A percentile compares a stretch with the other conserved stretches of the same genome.
These are phyloP conservation scores for Brassica hybrid DNA, from an alignment of 441 rosid species.

Conservation along the genomic window DNA sequence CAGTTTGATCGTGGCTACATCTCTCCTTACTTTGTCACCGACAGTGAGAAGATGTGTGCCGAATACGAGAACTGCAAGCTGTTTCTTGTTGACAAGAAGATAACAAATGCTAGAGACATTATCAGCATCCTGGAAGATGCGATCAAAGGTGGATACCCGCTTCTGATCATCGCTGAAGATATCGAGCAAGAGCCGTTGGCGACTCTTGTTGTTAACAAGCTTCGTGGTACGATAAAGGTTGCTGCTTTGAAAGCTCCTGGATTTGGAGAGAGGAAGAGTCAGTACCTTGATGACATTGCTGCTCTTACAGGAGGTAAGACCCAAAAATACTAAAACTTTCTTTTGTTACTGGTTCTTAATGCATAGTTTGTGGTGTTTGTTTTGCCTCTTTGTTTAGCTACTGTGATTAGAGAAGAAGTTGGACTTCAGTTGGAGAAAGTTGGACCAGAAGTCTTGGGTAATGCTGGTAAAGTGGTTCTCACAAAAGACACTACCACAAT, in stretches of 20 bases:
- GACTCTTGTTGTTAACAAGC: conserved; percentile 91
- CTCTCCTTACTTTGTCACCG: neutral
- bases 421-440: conserved; percentile 90
- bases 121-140: conserved; percentile 78
- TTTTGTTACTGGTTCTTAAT: neutral
- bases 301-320: conserved; percentile 76
- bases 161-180: conserved; percentile 84
- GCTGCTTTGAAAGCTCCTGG: conserved; percentile 98
- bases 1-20: conserved; percentile 1
- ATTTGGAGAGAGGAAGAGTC: conserved; percentile 90
- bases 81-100: conserved; percentile 88
- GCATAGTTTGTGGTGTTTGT: neutral
- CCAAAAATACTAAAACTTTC: neutral
- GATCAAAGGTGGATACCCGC: conserved; percentile 70
- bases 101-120: conserved; percentile 88
- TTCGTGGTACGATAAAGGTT: conserved; percentile 85
- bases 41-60: conserved; percentile 67
- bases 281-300: conserved; percentile 94
- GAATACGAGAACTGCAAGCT: conserved; percentile 95
- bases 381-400: conserved; percentile 45
- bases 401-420: conserved; percentile 88
- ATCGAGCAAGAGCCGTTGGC: conserved; percentile 96
- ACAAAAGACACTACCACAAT: conserved; percentile 85
- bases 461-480: conserved; percentile 86
- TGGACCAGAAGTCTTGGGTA: conserved; percentile 80